phyloP scores from a whole-genome alignment of 768 basidiomycete species.

The Nidularia pulvinata region DNA sequence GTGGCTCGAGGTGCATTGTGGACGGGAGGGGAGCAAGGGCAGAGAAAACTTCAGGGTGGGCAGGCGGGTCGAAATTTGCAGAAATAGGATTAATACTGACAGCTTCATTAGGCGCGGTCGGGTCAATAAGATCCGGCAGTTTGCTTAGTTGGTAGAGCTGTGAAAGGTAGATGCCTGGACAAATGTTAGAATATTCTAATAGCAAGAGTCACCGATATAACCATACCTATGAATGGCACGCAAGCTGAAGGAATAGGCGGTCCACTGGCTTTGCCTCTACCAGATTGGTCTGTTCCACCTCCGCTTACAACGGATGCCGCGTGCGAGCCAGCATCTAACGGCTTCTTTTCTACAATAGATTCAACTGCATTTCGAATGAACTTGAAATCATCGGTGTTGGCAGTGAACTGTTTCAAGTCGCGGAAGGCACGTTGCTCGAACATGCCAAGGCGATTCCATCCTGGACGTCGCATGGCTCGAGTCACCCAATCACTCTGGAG shows the following conservation, averaged over 20 bases:
- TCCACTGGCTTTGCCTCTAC: conserved; percentile 36
- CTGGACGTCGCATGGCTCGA: conserved; percentile 61
- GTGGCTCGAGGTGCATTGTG: conserved; percentile 79
- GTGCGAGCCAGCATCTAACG: conserved; percentile 51
- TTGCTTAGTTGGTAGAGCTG: conserved; percentile 64
- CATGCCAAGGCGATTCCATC: conserved; percentile 62
- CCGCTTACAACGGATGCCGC: conserved; percentile 53
- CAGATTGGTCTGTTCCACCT: conserved; percentile 32
- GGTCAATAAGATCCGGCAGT: conserved; percentile 82
- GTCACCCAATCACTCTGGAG: conserved; percentile 70
- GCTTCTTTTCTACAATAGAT: conserved; percentile 65
- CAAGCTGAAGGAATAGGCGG: conserved; percentile 50
- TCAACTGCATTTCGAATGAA: conserved; percentile 68
- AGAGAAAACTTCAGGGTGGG: conserved; percentile 80
- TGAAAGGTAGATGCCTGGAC: conserved; percentile 72
- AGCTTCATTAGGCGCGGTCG: conserved; percentile 70
- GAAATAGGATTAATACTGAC: conserved; percentile 66
- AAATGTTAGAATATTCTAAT: conserved; percentile 1
- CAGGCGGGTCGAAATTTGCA: conserved; percentile 64
- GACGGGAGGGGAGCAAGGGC: conserved; percentile 70
- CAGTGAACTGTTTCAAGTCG: conserved; percentile 69
- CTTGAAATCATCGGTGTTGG: conserved; percentile 68
- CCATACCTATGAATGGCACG: conserved; percentile 82
- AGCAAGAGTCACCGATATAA: background rate
- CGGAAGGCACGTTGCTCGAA: conserved; percentile 76